Percentiles rank a stretch among this genome's conserved stretches.
These are phyloP conservation scores for Mortierella sp. DNA, from an alignment of 371 early-diverging fungal genomes.

Conservation along the genomic window DNA sequence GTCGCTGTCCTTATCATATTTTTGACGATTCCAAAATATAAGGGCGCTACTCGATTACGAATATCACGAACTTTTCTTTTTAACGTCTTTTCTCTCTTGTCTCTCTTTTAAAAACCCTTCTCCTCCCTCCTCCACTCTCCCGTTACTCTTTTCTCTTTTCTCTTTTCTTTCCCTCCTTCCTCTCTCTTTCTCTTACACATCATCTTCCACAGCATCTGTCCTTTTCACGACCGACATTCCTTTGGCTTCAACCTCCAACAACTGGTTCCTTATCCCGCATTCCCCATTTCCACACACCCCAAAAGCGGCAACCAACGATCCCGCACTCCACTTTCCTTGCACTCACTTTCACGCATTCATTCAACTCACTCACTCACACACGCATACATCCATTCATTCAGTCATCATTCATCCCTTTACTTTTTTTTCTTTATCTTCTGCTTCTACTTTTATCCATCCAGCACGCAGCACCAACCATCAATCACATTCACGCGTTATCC, in stretches of 20 bases:
- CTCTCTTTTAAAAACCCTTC: background rate
- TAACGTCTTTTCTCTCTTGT: slow-evolving; percentile 1
- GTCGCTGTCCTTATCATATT: background rate
- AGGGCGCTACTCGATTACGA: slow-evolving; percentile 12
- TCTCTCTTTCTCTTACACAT: background rate
- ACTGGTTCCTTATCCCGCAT: slow-evolving; percentile 3
- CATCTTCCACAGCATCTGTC: background rate
- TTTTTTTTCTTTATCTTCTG: background rate
- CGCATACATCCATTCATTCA: background rate
- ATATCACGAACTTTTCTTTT: slow-evolving; percentile 3
- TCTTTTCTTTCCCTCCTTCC: background rate
- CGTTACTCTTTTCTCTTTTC: background rate
- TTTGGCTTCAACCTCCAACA: background rate
- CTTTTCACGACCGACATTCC: slow-evolving; percentile 3
- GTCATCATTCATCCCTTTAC: background rate
- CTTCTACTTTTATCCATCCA: background rate
- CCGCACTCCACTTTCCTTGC: background rate
- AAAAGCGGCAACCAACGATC: background rate
- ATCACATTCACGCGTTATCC: background rate
- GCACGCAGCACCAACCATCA: background rate
- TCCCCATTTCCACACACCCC: background rate
- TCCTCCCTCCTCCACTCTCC: background rate
- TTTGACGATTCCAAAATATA: slow-evolving; percentile 12
- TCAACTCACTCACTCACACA: background rate
- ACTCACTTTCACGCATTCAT: background rate